These are phyloP conservation scores for Skeletonema marinoi DNA, from an alignment of 108 stramenopile genomes.

Conservation along the genomic window DNA sequence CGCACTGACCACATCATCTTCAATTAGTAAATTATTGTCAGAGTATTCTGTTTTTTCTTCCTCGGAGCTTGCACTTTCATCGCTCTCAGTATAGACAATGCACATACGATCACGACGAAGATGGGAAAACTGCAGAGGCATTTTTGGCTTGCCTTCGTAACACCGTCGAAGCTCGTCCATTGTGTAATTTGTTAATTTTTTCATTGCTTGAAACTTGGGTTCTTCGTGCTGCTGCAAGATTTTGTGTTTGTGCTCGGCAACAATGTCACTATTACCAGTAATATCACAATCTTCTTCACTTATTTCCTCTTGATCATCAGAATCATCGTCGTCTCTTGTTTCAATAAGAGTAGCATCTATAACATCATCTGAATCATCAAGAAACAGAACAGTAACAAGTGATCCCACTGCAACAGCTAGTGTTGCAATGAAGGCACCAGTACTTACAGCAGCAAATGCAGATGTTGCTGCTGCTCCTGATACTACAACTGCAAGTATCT, in stretches of 20 bases:
- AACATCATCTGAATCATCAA: not conserved
- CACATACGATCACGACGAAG: not conserved
- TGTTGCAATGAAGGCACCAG: constrained; percentile 29
- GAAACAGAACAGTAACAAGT: constrained; percentile 4
- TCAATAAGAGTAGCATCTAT: constrained; percentile 9
- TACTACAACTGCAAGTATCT: constrained; percentile 19
- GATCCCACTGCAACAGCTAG: constrained; percentile 26
- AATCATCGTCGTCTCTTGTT: not conserved
- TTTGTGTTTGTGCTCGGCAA: not conserved
- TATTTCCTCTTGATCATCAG: not conserved
- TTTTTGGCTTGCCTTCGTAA: constrained; percentile 23
- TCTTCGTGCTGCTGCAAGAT: not conserved
- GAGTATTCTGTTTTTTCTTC: not conserved
- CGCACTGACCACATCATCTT: not conserved
- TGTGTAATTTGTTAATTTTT: constrained; percentile 5
- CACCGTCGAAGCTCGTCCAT: constrained; percentile 33
- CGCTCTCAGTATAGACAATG: constrained; percentile 4
- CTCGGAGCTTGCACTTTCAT: not conserved
- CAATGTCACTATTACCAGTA: not conserved
- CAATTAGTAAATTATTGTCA: not conserved
- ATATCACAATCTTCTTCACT: constrained; percentile 19
- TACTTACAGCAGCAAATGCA: constrained; percentile 16
- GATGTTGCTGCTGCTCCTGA: constrained; percentile 36
- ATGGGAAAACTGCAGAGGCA: not conserved
- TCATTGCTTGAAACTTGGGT: not conserved